Conservation (phyloP, 306 rosid species). For the Trifolium dubium region DNA sequence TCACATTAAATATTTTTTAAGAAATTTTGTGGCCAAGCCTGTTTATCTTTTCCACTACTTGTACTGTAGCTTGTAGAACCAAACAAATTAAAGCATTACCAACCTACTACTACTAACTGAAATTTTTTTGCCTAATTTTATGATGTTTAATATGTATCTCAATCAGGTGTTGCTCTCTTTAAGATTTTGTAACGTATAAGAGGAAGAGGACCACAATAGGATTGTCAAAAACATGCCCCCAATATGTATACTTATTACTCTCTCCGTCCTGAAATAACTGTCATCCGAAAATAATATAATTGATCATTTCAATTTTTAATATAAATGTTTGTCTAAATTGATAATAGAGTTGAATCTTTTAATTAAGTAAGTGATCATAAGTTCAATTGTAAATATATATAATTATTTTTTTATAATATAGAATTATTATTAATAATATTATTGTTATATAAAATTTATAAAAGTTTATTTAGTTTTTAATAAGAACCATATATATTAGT, state of each 20-base stretch:
- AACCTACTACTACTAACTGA: neutral
- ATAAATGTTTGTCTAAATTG: too few species aligned
- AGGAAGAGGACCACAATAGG: neutral
- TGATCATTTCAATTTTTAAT: too few species aligned
- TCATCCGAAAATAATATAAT: too few species aligned
- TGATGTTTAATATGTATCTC: neutral
- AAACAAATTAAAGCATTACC: neutral
- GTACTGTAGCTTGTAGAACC: slow-evolving; percentile 2
- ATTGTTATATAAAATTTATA: neutral
- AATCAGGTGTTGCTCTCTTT: neutral
- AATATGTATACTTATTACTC: too few species aligned
- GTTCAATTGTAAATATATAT: neutral
- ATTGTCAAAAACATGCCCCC: neutral
- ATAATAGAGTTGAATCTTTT: too few species aligned
- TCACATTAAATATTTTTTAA: neutral
- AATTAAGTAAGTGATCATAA: too few species aligned
- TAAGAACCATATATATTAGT: neutral
- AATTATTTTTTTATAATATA: neutral
- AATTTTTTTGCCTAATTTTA: neutral
- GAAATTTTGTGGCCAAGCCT: neutral
- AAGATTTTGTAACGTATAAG: neutral
- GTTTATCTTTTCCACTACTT: neutral
- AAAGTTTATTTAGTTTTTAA: neutral
- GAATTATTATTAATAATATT: too few species aligned
- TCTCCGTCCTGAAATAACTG: too few species aligned